Evolutionary conservation across 2,329 filamentous ascomycete species (phyloP), one percentile per base, ranked within the genome.

Genomic region (Penicillium sp.): DNA sequence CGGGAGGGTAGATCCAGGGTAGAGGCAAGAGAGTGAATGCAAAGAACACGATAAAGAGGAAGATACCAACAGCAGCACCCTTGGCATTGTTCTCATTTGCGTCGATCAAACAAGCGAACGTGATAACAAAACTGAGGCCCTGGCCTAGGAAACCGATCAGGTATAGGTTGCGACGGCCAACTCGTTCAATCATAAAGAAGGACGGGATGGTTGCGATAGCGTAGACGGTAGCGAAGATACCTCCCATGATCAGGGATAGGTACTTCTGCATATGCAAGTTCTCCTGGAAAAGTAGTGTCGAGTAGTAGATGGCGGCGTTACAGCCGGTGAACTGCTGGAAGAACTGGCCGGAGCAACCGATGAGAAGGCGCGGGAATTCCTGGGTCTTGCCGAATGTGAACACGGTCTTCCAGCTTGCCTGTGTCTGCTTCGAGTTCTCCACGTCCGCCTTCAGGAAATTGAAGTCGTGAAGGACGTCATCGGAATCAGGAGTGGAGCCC

Each of bases 11-110:
- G 26, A 51, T 51, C 48, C 48, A 51, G 19, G 43, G 48, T 2
- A 51, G 26, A 2, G 48, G 48, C 6, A 51, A 13, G 6, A 51
- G 24, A 1, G 79, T 83, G 0, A 81, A 80, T 12, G 81, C 82
- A 54, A 84, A 85, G 53, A 80, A 82, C 6, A 76, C 75, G 54
- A 84, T 85, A 65, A 84, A 85, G 4, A 79, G 76, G 67, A 85
- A 85, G 28, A 85, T 68, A 49, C 81, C 82, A 1, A 83, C 80
- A 7, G 72, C 59, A 17, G 66, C 66, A 51, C 67, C 67, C 53
- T 67, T 66, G 19, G 66, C 52, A n/a, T 59, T 61, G 15, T 50
- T 19, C 8, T 40, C 28, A 19, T 28, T 62, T 2, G 50, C 45
- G 2, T 59, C 51, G 33, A 67, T 64, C 53, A 69, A 45, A 35